Percentiles rank a stretch among this genome's conserved stretches.
phyloP scores from a whole-genome alignment of 441 rosid species.

The Erysimum pusillum region DNA sequence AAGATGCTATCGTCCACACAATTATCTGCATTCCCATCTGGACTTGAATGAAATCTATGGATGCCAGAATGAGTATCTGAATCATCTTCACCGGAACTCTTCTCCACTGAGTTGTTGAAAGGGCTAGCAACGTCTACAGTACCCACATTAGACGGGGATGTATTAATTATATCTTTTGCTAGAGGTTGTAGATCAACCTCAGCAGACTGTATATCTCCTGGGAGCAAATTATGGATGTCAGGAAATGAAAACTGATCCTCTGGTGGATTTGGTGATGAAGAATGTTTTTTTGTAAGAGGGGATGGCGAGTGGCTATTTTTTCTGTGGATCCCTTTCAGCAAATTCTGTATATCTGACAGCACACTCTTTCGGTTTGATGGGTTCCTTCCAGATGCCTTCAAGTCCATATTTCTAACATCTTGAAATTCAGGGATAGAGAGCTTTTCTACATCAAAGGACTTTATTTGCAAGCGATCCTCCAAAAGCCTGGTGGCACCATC shows the following conservation, averaged over 20 bases:
- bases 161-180: slow-evolving; percentile 25
- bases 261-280: slow-evolving; percentile 33
- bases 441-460: slow-evolving; percentile 56
- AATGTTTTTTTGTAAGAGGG: background rate
- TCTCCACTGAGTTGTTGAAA: slow-evolving; percentile 22
- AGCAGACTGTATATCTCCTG: slow-evolving; percentile 39
- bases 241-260: slow-evolving; percentile 44
- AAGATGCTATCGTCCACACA: slow-evolving; percentile 20
- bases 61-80: slow-evolving; percentile 34
- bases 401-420: slow-evolving; percentile 57
- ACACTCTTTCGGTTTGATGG: slow-evolving; percentile 55
- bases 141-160: slow-evolving; percentile 31
- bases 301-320: slow-evolving; percentile 42
- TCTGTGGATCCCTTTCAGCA: slow-evolving; percentile 50
- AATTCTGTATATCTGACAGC: slow-evolving; percentile 63
- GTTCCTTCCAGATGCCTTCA: slow-evolving; percentile 53
- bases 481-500: slow-evolving; percentile 63
- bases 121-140: slow-evolving; percentile 32
- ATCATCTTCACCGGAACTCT: slow-evolving; percentile 29
- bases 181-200: slow-evolving; percentile 21
- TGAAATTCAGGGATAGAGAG: slow-evolving; percentile 67
- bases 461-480: slow-evolving; percentile 67
- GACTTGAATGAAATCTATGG: slow-evolving; percentile 28
- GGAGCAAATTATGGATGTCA: slow-evolving; percentile 31
- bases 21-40: slow-evolving; percentile 27